These are phyloP conservation scores for Stephania japonica DNA, from an alignment of 164 flowering plant genomes.

Conservation along the genomic window DNA sequence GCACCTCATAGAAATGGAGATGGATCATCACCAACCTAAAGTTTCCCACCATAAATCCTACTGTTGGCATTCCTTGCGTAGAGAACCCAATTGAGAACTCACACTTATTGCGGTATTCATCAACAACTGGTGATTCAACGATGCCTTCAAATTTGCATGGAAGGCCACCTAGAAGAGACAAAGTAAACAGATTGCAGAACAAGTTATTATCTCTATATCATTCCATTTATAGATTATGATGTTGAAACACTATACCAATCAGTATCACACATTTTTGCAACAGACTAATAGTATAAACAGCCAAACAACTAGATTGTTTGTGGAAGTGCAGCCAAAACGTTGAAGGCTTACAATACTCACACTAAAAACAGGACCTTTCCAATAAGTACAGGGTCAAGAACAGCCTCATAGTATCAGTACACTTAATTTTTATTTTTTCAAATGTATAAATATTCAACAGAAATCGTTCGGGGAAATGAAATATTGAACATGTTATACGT, in stretches of 20 bases:
- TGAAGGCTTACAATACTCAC: neutral
- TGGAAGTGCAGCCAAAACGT: neutral
- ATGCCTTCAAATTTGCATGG: slow-evolving; percentile 85
- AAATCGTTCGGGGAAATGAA: neutral
- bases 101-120: slow-evolving; percentile 95
- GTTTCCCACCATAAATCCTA: slow-evolving; percentile 92
- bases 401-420: too few relatives aligned
- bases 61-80: slow-evolving; percentile 63
- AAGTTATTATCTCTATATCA: neutral
- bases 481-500: neutral
- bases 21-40: slow-evolving; percentile 51
- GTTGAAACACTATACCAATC: neutral
- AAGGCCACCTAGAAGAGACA: slow-evolving; percentile 68
- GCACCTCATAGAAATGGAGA: slow-evolving; percentile 9
- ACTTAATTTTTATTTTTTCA: too few relatives aligned
- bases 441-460: neutral
- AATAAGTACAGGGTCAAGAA: too few relatives aligned
- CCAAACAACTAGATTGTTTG: neutral
- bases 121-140: slow-evolving; percentile 68
- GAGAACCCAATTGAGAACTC: slow-evolving; percentile 92
- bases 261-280: neutral
- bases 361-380: neutral
- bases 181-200: neutral
- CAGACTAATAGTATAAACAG: neutral
- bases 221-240: neutral